Conservation (phyloP, 1,284 basidiomycete genomes). For the Ceratobasidium sp. region DNA sequence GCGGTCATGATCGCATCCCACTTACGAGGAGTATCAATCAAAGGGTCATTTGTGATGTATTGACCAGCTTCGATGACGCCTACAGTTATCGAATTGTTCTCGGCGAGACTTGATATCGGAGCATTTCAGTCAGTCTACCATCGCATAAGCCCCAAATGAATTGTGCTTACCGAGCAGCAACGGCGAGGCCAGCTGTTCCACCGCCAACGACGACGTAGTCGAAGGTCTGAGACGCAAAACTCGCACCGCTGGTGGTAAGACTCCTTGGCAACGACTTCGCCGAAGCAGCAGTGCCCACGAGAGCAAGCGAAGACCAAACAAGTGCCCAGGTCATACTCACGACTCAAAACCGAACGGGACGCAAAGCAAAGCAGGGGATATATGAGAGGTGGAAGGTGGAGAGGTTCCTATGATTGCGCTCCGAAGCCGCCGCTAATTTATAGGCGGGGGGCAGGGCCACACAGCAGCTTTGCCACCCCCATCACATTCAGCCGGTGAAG, state of each 20-base stretch:
- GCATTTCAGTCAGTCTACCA: too few relatives aligned
- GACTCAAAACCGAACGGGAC: neutral
- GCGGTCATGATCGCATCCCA: neutral
- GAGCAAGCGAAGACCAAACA: conserved; percentile 31
- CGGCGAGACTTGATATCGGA: conserved; percentile 18
- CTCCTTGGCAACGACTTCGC: conserved; percentile 34
- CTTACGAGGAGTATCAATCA: conserved; percentile 50
- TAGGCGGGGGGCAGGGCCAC: conserved; percentile 12
- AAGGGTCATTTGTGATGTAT: conserved; percentile 48
- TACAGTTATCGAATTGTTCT: conserved; percentile 46
- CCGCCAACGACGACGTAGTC: conserved; percentile 47
- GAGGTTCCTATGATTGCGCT: neutral
- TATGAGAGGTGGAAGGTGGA: conserved; percentile 15
- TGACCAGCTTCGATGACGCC: conserved; percentile 53
- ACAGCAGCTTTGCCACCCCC: conserved; percentile 22
- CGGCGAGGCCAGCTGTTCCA: conserved; percentile 40
- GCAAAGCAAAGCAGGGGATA: conserved; percentile 1
- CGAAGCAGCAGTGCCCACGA: conserved; percentile 25
- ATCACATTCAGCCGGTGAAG: neutral
- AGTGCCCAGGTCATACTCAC: conserved; percentile 18
- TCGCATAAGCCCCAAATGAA: too few relatives aligned
- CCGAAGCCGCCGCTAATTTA: conserved; percentile 15
- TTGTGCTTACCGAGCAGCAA: conserved; percentile 30
- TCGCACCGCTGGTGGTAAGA: conserved; percentile 36
- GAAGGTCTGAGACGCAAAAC: conserved; percentile 43